Conservation (phyloP, 106 monocot species). For the Acorus calamus region DNA sequence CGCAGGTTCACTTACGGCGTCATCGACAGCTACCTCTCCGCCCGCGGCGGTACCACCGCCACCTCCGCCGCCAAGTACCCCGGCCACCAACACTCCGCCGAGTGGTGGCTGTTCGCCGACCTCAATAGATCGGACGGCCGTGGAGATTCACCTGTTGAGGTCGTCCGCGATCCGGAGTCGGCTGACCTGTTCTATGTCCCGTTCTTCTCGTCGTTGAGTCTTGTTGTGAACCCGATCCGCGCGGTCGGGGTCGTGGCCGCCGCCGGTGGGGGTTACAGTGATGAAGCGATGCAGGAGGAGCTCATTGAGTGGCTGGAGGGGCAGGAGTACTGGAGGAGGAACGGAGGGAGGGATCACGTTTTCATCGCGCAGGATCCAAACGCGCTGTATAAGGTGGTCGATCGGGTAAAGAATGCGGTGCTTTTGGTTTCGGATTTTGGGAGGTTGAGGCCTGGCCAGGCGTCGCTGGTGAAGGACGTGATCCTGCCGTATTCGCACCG, state of each 20-base stretch:
- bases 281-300: conserved; percentile 65
- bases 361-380: conserved; percentile 82
- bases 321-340: conserved; percentile 63
- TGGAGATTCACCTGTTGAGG: conserved; percentile 20
- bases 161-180: conserved; percentile 36
- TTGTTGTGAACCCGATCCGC: conserved; percentile 69
- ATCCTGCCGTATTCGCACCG: conserved; percentile 77
- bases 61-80: conserved; percentile 37
- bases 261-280: conserved; percentile 14
- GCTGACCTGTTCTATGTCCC: conserved; percentile 91
- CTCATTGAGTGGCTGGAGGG: conserved; percentile 67
- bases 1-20: conserved; percentile 70
- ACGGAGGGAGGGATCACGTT: conserved; percentile 75
- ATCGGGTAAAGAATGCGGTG: conserved; percentile 46
- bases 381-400: conserved; percentile 62
- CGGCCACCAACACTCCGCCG: conserved; percentile 95
- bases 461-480: conserved; percentile 76
- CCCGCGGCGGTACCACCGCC: conserved; percentile 18
- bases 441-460: conserved; percentile 54
- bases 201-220: conserved; percentile 86
- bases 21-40: conserved; percentile 56
- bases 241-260: conserved; percentile 7
- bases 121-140: conserved; percentile 18
- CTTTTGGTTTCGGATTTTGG: conserved; percentile 79
- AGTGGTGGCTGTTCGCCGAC: conserved; percentile 71